Evolutionary conservation across 768 basidiomycete species (phyloP).

Genomic region (Agaricus sinodeliciosus): DNA sequence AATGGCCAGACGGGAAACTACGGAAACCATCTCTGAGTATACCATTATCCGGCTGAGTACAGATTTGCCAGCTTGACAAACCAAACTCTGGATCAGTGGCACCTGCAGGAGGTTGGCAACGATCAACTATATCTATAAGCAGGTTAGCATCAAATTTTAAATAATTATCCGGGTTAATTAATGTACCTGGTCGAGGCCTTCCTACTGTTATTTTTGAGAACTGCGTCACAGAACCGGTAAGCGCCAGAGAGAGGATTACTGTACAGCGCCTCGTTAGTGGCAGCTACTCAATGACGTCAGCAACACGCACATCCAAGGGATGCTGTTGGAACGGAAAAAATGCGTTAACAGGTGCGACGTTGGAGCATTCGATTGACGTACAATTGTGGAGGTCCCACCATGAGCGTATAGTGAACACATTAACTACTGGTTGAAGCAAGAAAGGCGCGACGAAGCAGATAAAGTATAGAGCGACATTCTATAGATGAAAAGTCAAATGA

Average conservation of each 20-base stretch:
- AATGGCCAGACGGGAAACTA: conserved; percentile 90
- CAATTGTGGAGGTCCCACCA: conserved; percentile 88
- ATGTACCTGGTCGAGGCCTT: conserved; percentile 76
- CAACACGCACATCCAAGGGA: conserved; percentile 33
- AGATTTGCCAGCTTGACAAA: conserved; percentile 68
- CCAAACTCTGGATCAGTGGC: conserved; percentile 66
- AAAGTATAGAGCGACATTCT: conserved; percentile 45
- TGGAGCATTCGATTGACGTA: conserved; percentile 15
- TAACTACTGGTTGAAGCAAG: conserved; percentile 61
- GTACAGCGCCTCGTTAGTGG: conserved; percentile 6
- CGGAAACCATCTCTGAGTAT: conserved; percentile 80
- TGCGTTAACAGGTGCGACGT: neutral
- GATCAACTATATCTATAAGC: conserved; percentile 49
- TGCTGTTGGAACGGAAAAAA: conserved; percentile 19
- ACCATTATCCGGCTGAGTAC: conserved; percentile 57
- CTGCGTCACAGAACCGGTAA: conserved; percentile 81
- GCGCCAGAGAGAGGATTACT: conserved; percentile 69
- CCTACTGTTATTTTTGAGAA: conserved; percentile 84
- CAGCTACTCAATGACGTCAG: conserved; percentile 1
- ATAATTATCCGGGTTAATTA: neutral
- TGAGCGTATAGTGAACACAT: conserved; percentile 65
- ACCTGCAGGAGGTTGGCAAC: conserved; percentile 65
- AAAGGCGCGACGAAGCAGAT: conserved; percentile 62
- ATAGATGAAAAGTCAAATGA: neutral
- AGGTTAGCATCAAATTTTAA: neutral